Conservation (phyloP, 2,329 filamentous ascomycete species). For the Seiridium cupressi region DNA sequence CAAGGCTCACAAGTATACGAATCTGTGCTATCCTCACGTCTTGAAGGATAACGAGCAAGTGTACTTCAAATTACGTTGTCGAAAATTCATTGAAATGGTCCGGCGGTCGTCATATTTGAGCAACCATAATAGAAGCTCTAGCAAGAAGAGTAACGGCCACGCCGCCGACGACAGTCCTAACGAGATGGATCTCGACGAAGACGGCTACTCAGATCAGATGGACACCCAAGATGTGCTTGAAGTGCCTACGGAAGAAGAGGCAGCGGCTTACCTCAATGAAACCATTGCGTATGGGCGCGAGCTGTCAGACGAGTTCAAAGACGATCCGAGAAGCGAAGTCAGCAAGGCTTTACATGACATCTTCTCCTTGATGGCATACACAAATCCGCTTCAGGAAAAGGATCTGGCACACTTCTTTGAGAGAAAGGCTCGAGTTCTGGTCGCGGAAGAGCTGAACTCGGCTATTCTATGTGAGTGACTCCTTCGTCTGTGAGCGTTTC, state of each 20-base stretch:
- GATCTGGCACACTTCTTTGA: conserved; percentile 78
- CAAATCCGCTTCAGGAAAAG: conserved; percentile 72
- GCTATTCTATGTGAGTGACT: conserved; percentile 76
- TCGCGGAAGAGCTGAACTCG: conserved; percentile 92
- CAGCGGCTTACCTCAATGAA: conserved; percentile 55
- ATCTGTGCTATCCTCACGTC: conserved; percentile 75
- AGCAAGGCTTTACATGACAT: conserved; percentile 76
- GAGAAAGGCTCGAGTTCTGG: conserved; percentile 67
- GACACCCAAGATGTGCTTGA: conserved; percentile 49
- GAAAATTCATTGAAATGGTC: conserved; percentile 96
- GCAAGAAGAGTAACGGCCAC: conserved; percentile 39
- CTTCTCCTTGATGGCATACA: conserved; percentile 84
- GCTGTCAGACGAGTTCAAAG: conserved; percentile 73
- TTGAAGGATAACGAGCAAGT: conserved; percentile 79
- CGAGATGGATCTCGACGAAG: conserved; percentile 47
- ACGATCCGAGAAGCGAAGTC: conserved; percentile 68
- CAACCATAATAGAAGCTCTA: conserved; percentile 41
- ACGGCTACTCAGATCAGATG: conserved; percentile 45
- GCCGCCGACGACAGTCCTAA: conserved; percentile 51
- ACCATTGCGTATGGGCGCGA: conserved; percentile 79
- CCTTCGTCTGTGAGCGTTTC: background rate
- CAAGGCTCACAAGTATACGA: conserved; percentile 78
- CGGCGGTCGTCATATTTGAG: conserved; percentile 67
- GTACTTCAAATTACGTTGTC: conserved; percentile 82
- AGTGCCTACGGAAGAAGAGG: conserved; percentile 17